These are phyloP conservation scores for Cyclostephanos tholiformis DNA, from an alignment of 108 stramenopile genomes.

Conservation along the genomic window DNA sequence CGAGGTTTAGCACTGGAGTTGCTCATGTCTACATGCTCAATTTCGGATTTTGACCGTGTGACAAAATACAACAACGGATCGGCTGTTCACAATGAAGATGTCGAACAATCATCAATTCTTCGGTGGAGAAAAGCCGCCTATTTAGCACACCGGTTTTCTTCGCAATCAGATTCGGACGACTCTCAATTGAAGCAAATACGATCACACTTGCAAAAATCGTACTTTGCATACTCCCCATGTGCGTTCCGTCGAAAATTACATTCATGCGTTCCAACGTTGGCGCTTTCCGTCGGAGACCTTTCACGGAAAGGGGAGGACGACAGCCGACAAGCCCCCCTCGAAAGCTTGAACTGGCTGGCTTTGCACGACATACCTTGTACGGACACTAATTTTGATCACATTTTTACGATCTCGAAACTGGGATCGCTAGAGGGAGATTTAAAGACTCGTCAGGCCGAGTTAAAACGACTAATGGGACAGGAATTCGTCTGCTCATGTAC, in stretches of 20 bases:
- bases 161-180: conserved; percentile 1
- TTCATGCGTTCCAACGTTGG: conserved; percentile 45
- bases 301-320: neutral
- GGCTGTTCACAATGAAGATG: neutral
- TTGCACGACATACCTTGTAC: conserved; percentile 32
- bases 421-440: conserved; percentile 20
- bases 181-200: conserved; percentile 16
- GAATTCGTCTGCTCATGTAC: conserved; percentile 46
- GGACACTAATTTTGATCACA: neutral
- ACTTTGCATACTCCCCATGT: conserved; percentile 34
- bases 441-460: conserved; percentile 17
- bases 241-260: conserved; percentile 23
- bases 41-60: neutral
- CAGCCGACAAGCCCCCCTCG: neutral
- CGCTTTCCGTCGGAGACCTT: conserved; percentile 3
- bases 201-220: conserved; percentile 31
- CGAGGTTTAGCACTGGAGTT: conserved; percentile 28
- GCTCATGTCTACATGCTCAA: conserved; percentile 11
- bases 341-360: conserved; percentile 35
- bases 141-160: conserved; percentile 35
- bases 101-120: conserved; percentile 11
- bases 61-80: neutral
- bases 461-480: conserved; percentile 34
- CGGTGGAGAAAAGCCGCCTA: conserved; percentile 45
- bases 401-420: conserved; percentile 34